These are phyloP conservation scores for Erigeron canadensis DNA, from an alignment of 129 eudicot genomes.

Conservation along the genomic window DNA sequence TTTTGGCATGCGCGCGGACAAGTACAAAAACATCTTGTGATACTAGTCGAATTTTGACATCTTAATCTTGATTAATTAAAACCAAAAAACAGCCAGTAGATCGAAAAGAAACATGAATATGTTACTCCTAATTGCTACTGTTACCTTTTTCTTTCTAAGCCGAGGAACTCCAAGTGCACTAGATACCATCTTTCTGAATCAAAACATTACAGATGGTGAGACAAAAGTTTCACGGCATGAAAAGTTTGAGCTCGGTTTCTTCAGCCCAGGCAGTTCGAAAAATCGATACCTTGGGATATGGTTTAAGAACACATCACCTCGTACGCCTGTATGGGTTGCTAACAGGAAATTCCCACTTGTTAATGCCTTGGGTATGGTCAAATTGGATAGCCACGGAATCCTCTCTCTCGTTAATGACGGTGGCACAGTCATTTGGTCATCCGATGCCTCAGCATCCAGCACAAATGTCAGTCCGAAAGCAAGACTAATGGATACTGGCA, in stretches of 20 bases:
- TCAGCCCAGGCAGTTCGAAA: slow-evolving; percentile 16
- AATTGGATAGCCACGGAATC: background rate
- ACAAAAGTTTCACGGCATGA: slow-evolving; percentile 8
- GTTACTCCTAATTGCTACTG: no score
- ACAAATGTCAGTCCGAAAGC: slow-evolving; percentile 14
- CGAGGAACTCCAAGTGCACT: background rate
- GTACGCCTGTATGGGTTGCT: slow-evolving; percentile 33
- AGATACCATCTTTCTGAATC: slow-evolving; percentile 8
- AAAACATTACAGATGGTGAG: slow-evolving; percentile 8
- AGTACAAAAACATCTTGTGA: no score
- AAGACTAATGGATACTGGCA: slow-evolving; percentile 22
- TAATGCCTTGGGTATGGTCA: slow-evolving; percentile 22
- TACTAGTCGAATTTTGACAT: no score
- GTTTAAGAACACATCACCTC: slow-evolving; percentile 23
- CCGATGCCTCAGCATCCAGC: slow-evolving; percentile 11
- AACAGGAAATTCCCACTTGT: slow-evolving; percentile 36
- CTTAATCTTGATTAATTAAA: no score
- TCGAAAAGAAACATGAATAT: no score
- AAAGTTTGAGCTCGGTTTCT: slow-evolving; percentile 22
- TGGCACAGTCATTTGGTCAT: slow-evolving; percentile 20
- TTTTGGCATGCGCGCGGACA: no score
- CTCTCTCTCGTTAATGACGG: slow-evolving; percentile 9
- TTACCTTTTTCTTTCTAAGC: background rate
- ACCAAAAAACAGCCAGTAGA: no score
- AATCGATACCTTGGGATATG: slow-evolving; percentile 27